Evolutionary conservation across 169 alveolate genomes (phyloP).

Genomic region (Cryptosporidium sp.): DNA sequence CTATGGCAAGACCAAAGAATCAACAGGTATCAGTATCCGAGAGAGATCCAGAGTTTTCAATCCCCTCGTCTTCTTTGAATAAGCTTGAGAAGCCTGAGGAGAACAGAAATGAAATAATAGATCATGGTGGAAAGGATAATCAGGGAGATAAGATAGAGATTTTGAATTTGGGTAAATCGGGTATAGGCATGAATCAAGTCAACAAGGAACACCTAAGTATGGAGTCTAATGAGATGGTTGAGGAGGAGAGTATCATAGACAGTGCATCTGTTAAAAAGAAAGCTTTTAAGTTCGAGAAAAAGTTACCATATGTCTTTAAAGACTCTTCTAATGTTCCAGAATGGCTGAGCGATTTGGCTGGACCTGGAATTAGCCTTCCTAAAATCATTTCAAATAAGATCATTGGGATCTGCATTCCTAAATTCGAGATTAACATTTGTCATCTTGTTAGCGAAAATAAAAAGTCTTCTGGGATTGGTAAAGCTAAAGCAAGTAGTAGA

Average conservation of each 20-base stretch:
- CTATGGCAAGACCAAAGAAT: conserved; percentile 46
- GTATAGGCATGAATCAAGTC: neutral
- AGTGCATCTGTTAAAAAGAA: neutral
- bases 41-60: neutral
- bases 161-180: neutral
- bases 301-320: conserved; percentile 26
- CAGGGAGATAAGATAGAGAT: neutral
- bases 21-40: neutral
- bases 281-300: conserved; percentile 34
- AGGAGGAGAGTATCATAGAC: neutral
- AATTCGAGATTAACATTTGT: conserved; percentile 45
- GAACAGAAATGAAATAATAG: neutral
- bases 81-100: neutral
- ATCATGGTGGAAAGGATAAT: neutral
- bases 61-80: neutral
- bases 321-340: conserved; percentile 38
- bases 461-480: neutral
- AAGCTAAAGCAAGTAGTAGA: neutral
- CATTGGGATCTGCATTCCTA: conserved; percentile 58
- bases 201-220: neutral
- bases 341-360: conserved; percentile 58
- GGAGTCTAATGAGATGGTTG: neutral
- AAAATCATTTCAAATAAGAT: conserved; percentile 38
- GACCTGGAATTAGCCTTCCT: conserved; percentile 63
- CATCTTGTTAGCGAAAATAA: conserved; percentile 26